These are phyloP conservation scores for Amanita exitialis DNA, from an alignment of 768 basidiomycete species.

Conservation along the genomic window DNA sequence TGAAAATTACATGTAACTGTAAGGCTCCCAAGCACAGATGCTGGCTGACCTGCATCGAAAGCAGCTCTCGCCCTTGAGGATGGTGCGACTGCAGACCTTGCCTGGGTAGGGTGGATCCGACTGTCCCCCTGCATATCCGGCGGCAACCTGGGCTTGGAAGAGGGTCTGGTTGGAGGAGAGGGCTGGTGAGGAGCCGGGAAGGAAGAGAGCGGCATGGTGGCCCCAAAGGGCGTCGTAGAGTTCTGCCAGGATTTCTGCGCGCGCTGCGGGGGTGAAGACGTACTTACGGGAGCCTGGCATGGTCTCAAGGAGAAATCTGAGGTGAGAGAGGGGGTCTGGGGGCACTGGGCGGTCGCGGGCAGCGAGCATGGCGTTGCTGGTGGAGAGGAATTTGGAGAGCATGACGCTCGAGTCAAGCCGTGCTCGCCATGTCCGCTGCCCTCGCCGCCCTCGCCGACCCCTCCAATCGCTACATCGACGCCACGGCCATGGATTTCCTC, in stretches of 20 bases:
- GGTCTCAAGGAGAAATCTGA: conserved; percentile 69
- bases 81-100: conserved; percentile 73
- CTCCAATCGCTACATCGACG: conserved; percentile 50
- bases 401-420: background rate
- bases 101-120: conserved; percentile 56
- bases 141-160: conserved; percentile 57
- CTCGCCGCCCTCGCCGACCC: conserved; percentile 58
- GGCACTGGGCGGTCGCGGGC: background rate
- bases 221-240: conserved; percentile 83
- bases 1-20: conserved; percentile 20
- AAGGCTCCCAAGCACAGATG: background rate
- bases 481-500: conserved; percentile 74
- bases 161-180: conserved; percentile 56
- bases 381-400: conserved; percentile 33
- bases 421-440: background rate
- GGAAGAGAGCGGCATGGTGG: conserved; percentile 59
- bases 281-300: conserved; percentile 77
- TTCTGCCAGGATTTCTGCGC: conserved; percentile 74
- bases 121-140: conserved; percentile 47
- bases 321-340: conserved; percentile 59
- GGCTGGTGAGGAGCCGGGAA: conserved; percentile 53
- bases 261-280: conserved; percentile 60
- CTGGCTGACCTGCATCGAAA: conserved; percentile 84
- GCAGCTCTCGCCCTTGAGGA: conserved; percentile 86
- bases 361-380: background rate